Percentiles rank a stretch among this genome's conserved stretches.
Evolutionary conservation across 1,139 yeast genomes (phyloP).

Genomic region (Debaryomyces subglobosus): DNA sequence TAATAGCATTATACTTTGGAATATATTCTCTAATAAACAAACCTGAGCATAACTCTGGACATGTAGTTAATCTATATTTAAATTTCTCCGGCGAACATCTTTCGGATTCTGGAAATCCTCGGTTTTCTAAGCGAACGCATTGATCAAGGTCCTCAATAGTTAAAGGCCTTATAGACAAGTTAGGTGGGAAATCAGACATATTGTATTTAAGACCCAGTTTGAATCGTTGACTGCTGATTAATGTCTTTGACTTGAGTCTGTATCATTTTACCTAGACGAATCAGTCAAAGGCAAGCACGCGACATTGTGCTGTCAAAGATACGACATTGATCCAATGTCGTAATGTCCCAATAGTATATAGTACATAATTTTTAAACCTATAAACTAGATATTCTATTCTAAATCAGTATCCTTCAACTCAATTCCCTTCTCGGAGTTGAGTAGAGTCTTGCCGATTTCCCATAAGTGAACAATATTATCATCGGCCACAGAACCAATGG

Average conservation of each 20-base stretch:
- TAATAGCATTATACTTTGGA: slow-evolving; percentile 45
- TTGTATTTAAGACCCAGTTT: background rate
- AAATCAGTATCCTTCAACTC: slow-evolving; percentile 23
- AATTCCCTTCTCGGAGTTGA: slow-evolving; percentile 36
- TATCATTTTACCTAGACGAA: background rate
- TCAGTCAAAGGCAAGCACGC: background rate
- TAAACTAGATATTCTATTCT: slow-evolving; percentile 19
- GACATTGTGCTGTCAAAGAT: background rate
- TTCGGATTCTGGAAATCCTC: slow-evolving; percentile 68
- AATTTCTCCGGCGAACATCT: slow-evolving; percentile 68
- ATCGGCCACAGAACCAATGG: slow-evolving; percentile 72
- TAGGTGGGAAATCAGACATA: slow-evolving; percentile 50
- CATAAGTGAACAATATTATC: slow-evolving; percentile 79
- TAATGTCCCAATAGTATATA: background rate
- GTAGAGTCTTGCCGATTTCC: slow-evolving; percentile 61
- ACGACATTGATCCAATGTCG: background rate
- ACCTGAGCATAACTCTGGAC: slow-evolving; percentile 93
- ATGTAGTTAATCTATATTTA: slow-evolving; percentile 68
- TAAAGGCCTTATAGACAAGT: slow-evolving; percentile 83
- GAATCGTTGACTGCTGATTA: background rate
- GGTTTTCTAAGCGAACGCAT: slow-evolving; percentile 61
- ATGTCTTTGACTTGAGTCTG: background rate
- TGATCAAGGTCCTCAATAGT: slow-evolving; percentile 68
- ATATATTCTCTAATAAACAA: slow-evolving; percentile 74
- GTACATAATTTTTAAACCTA: background rate